A percentile compares a stretch with the other conserved stretches of the same genome.
phyloP scores from a whole-genome alignment of 2,329 filamentous ascomycete species.

The Hysterium pulicare region DNA sequence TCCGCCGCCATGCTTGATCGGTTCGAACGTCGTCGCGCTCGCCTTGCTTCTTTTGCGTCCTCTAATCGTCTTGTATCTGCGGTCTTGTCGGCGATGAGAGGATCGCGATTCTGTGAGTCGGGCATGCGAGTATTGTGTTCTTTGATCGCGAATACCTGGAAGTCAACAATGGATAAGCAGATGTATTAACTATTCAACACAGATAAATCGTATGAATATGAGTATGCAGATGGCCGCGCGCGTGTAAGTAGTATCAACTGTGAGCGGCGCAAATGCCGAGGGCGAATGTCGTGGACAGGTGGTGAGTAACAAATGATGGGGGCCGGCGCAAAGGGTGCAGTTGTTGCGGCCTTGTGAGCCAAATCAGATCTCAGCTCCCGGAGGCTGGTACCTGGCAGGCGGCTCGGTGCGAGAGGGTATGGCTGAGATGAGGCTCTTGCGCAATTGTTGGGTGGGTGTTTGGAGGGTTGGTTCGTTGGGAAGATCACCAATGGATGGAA shows the following conservation, averaged over 20 bases:
- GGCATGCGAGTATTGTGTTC: slow-evolving; percentile 31
- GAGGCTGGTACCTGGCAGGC: slow-evolving; percentile 19
- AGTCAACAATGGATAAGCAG: slow-evolving; percentile 18
- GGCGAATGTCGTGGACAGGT: slow-evolving; percentile 5
- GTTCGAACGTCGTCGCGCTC: slow-evolving; percentile 19
- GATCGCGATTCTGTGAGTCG: slow-evolving; percentile 11
- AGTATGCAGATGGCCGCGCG: slow-evolving; percentile 8
- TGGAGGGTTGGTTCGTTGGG: slow-evolving; percentile 1
- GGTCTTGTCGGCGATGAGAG: slow-evolving; percentile 13
- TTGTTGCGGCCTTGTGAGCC: slow-evolving; percentile 7
- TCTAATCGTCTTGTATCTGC: slow-evolving; percentile 27
- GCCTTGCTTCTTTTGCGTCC: slow-evolving; percentile 27
- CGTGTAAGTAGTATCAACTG: slow-evolving; percentile 7
- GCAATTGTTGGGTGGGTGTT: neutral
- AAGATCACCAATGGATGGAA: slow-evolving; percentile 24
- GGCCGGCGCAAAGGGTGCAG: slow-evolving; percentile 25
- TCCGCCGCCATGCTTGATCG: slow-evolving; percentile 36
- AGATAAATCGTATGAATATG: neutral
- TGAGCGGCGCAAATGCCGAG: slow-evolving; percentile 11
- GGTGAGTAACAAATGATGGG: slow-evolving; percentile 3
- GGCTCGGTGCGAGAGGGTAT: slow-evolving; percentile 17
- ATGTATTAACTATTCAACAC: slow-evolving; percentile 6
- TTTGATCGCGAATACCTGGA: slow-evolving; percentile 9
- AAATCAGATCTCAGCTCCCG: slow-evolving; percentile 17
- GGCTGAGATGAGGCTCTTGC: slow-evolving; percentile 4